Evolutionary conservation across 2,329 filamentous ascomycete species (phyloP).

Genomic region (Cladosporium colombiae): DNA sequence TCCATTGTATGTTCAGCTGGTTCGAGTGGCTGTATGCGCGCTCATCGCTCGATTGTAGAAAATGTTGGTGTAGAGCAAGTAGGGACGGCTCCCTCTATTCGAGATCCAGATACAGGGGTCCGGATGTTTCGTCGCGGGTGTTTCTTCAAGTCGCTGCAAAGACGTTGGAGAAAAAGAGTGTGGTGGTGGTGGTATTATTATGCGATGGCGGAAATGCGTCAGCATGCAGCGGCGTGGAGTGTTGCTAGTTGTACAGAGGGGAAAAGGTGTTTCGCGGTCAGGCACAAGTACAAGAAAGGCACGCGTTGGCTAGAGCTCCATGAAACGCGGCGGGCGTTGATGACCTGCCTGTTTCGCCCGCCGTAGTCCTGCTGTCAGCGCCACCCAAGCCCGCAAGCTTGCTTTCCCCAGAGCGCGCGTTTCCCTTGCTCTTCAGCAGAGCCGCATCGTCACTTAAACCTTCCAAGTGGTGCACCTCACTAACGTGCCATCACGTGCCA

Average conservation of each 20-base stretch:
- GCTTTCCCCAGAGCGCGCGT: constrained; percentile 3
- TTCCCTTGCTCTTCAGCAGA: not conserved
- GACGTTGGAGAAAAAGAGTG: not conserved
- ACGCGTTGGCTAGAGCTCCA: constrained; percentile 17
- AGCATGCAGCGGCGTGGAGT: constrained; percentile 6
- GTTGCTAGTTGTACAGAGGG: not conserved
- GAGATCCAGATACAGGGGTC: constrained; percentile 17
- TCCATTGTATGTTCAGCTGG: constrained; percentile 33
- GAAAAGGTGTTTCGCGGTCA: not conserved
- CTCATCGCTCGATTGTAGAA: constrained; percentile 7
- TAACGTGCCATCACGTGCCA: constrained; percentile 7
- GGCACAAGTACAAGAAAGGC: constrained; percentile 5
- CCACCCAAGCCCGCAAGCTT: not conserved
- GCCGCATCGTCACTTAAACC: not conserved
- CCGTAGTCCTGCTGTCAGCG: not conserved
- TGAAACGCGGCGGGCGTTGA: constrained; percentile 11
- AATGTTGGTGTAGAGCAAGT: not conserved
- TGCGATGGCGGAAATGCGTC: constrained; percentile 6
- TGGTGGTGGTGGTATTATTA: constrained; percentile 1
- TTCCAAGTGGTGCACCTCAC: not conserved
- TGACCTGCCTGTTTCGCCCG: not conserved
- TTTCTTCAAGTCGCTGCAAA: not conserved
- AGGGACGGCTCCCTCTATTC: constrained; percentile 1
- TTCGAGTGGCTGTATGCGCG: not conserved
- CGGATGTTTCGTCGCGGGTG: constrained; percentile 2